A percentile compares a stretch with the other conserved stretches of the same genome.
Conservation (phyloP, 1,284 basidiomycete genomes). For the Pyrrhoderma noxium region DNA sequence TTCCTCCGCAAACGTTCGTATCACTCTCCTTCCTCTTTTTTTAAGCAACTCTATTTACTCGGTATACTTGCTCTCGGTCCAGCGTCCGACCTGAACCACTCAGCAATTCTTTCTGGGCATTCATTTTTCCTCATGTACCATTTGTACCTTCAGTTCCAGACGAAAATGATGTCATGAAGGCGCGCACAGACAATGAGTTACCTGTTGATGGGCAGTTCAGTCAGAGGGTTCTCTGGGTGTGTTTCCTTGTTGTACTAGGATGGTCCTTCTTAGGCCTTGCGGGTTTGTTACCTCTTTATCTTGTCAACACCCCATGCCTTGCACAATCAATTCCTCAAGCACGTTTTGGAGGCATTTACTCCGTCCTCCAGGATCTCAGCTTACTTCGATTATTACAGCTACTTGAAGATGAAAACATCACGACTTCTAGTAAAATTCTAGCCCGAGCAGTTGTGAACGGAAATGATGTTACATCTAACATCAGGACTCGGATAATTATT, state of each 20-base stretch:
- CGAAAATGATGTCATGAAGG: slow-evolving; percentile 46
- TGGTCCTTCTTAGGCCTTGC: slow-evolving; percentile 62
- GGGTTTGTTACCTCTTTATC: slow-evolving; percentile 63
- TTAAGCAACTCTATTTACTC: background rate
- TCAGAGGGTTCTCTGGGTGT: slow-evolving; percentile 59
- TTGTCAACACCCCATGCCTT: slow-evolving; percentile 62
- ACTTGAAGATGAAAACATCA: slow-evolving; percentile 40
- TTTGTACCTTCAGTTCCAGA: slow-evolving; percentile 55
- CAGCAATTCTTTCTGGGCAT: slow-evolving; percentile 50
- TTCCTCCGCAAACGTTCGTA: slow-evolving; percentile 59
- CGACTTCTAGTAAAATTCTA: no score
- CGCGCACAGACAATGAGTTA: slow-evolving; percentile 35
- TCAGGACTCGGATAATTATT: slow-evolving; percentile 56
- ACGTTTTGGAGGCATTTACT: slow-evolving; percentile 51
- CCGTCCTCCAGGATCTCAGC: slow-evolving; percentile 67
- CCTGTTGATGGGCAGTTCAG: slow-evolving; percentile 67
- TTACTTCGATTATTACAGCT: slow-evolving; percentile 61
- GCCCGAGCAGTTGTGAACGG: slow-evolving; percentile 31
- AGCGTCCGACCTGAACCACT: slow-evolving; percentile 62
- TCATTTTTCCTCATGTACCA: slow-evolving; percentile 62
- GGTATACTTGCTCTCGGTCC: background rate
- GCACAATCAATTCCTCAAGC: slow-evolving; percentile 41
- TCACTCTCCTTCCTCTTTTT: background rate
- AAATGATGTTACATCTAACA: slow-evolving; percentile 37
- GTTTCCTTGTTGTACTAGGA: slow-evolving; percentile 52